Evolutionary conservation across 2,329 filamentous ascomycete species (phyloP).

Genomic region (Whalleya microplaca): DNA sequence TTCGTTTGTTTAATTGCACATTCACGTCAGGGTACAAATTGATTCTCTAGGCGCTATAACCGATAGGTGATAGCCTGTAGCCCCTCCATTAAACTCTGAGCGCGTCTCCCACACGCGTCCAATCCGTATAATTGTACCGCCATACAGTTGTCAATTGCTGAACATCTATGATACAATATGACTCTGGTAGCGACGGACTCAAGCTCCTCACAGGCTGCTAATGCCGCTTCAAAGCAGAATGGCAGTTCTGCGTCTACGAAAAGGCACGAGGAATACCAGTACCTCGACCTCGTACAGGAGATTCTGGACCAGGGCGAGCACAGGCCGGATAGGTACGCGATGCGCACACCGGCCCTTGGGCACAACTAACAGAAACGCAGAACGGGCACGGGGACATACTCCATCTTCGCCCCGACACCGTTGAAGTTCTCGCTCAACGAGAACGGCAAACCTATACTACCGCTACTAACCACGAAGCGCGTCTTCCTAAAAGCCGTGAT

Average conservation of each 20-base stretch:
- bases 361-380: slow-evolving; percentile 45
- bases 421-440: slow-evolving; percentile 84
- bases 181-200: not conserved
- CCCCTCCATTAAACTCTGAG: not conserved
- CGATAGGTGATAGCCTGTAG: no score
- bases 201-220: not conserved
- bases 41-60: no score
- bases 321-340: slow-evolving; percentile 75
- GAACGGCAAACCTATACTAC: slow-evolving; percentile 68
- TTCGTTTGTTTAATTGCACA: no score
- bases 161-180: not conserved
- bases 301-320: slow-evolving; percentile 85
- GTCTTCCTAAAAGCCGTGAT: slow-evolving; percentile 91
- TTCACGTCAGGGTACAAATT: not conserved
- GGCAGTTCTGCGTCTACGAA: slow-evolving; percentile 12
- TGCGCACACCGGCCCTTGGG: not conserved
- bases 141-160: not conserved
- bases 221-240: not conserved
- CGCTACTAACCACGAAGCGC: slow-evolving; percentile 95
- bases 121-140: not conserved
- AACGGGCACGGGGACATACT: slow-evolving; percentile 91
- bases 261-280: slow-evolving; percentile 87
- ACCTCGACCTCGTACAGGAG: slow-evolving; percentile 83
- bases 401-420: slow-evolving; percentile 84
- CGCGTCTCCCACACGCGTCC: not conserved